A percentile compares a stretch with the other conserved stretches of the same genome.
Conservation (phyloP, 192 early-diverging fungal genomes). For the Bifiguratus adelaidae region DNA sequence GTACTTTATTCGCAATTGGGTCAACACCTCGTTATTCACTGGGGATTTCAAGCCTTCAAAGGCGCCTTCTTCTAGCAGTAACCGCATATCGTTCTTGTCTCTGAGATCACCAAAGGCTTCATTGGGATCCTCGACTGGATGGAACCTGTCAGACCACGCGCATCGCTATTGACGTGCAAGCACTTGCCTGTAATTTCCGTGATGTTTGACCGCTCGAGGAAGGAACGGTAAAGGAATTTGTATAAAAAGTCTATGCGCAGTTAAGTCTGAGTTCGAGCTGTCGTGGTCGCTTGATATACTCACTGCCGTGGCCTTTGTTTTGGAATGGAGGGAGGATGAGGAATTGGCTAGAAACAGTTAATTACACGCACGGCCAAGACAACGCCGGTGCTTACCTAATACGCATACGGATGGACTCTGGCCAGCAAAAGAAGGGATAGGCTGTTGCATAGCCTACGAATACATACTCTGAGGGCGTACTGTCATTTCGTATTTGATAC, state of each 20-base stretch:
- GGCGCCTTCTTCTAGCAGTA: conserved; percentile 38
- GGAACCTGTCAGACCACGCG: too few species aligned
- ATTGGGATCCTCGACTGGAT: conserved; percentile 92
- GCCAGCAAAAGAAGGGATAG: conserved; percentile 81
- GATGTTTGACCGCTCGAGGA: conserved; percentile 29
- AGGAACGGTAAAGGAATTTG: conserved; percentile 40
- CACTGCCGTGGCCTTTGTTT: neutral
- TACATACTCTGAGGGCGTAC: conserved; percentile 38
- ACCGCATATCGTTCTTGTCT: conserved; percentile 71
- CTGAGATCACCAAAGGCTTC: conserved; percentile 80
- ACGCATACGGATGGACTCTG: conserved; percentile 64
- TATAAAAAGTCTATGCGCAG: conserved; percentile 44
- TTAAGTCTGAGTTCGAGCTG: neutral
- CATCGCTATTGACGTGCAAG: neutral
- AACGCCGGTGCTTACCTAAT: conserved; percentile 54
- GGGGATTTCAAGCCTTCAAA: conserved; percentile 54
- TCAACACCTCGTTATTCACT: conserved; percentile 34
- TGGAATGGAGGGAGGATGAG: conserved; percentile 85
- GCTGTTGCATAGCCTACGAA: conserved; percentile 78
- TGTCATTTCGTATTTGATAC: conserved; percentile 44
- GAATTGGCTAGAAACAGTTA: conserved; percentile 59
- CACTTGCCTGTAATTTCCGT: conserved; percentile 50
- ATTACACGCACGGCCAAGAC: neutral
- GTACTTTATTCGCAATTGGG: conserved; percentile 38
- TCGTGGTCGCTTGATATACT: neutral